These are phyloP conservation scores for Chamaecyparis obtusa DNA, from an alignment of 75 land plant species.

Conservation along the genomic window DNA sequence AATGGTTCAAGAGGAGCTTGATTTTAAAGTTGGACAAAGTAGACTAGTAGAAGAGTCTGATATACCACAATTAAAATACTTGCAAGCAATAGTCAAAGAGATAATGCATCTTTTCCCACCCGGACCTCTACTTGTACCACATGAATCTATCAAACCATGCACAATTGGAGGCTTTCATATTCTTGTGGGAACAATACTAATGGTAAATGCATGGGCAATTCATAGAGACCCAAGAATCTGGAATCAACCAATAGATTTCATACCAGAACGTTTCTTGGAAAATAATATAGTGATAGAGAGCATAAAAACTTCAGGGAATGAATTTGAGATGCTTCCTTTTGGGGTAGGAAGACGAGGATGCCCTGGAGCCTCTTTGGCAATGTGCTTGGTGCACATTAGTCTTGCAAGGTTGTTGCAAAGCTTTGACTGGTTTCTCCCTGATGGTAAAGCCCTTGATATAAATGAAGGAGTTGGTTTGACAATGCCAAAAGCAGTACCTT, in stretches of 20 bases:
- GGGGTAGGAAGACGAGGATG: no score
- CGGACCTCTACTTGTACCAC: conserved; percentile 59
- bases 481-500: no score
- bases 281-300: conserved; percentile 25
- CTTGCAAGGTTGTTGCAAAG: no score
- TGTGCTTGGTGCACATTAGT: no score
- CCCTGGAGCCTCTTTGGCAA: no score
- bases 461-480: no score
- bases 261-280: conserved; percentile 42
- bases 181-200: conserved; percentile 37
- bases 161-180: conserved; percentile 53
- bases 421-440: no score
- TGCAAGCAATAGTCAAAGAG: conserved; percentile 68
- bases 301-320: conserved; percentile 23
- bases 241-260: conserved; percentile 53
- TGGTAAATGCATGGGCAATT: conserved; percentile 65
- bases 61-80: neutral
- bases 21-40: no score
- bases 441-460: no score
- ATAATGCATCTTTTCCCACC: conserved; percentile 70
- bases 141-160: conserved; percentile 34
- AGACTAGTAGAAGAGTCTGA: no score
- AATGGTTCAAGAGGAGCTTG: no score
- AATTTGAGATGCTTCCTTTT: conserved; percentile 17
- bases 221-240: conserved; percentile 54